A percentile compares a stretch with the other conserved stretches of the same genome.
Conservation (phyloP, 1,284 basidiomycete genomes). For the Ceraceosorus bombacis region DNA sequence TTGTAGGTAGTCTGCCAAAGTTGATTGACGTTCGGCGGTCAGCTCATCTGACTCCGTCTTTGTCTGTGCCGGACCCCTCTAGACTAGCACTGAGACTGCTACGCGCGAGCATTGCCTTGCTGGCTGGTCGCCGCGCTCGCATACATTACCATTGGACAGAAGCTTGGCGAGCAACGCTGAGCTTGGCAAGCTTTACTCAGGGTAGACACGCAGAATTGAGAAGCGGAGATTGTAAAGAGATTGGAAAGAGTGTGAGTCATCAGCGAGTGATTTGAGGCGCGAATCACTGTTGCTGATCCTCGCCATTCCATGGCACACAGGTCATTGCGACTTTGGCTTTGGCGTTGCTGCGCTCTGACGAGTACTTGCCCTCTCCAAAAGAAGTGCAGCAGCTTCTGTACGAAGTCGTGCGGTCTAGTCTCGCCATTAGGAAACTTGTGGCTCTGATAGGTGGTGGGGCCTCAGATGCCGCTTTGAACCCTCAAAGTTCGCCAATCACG, state of each 20-base stretch:
- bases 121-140: neutral
- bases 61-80: neutral
- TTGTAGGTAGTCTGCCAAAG: conserved; percentile 2
- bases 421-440: conserved; percentile 18
- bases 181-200: conserved; percentile 23
- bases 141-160: conserved; percentile 40
- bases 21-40: neutral
- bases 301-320: neutral
- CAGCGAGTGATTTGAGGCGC: neutral
- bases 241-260: neutral
- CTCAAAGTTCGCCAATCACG: neutral
- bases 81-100: neutral
- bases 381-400: conserved; percentile 34
- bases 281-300: neutral
- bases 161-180: conserved; percentile 31
- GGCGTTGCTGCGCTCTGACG: conserved; percentile 27
- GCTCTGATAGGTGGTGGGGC: neutral
- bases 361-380: conserved; percentile 21
- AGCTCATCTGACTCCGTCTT: neutral
- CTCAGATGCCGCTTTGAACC: neutral
- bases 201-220: conserved; percentile 24
- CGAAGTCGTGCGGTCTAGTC: conserved; percentile 28
- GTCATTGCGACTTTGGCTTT: conserved; percentile 28
- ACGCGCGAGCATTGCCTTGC: neutral
- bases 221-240: neutral